phyloP scores from a whole-genome alignment of 2,329 filamentous ascomycete genomes.

The Alternaria tenuissima region DNA sequence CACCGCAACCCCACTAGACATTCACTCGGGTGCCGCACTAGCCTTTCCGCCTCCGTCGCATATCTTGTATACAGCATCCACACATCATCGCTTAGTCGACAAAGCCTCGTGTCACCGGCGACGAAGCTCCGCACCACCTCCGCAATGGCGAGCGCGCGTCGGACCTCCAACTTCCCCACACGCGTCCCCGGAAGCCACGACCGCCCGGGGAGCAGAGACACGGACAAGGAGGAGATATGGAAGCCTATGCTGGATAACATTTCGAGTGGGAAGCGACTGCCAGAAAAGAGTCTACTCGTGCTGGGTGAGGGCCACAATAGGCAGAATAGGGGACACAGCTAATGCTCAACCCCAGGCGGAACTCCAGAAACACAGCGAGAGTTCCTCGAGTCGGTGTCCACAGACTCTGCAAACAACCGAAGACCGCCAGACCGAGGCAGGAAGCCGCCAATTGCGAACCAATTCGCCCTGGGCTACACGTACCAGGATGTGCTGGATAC shows the following conservation, averaged over 20 bases:
- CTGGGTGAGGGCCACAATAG: slow-evolving; percentile 66
- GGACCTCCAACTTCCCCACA: slow-evolving; percentile 42
- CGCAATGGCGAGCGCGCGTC: slow-evolving; percentile 48
- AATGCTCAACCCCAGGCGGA: slow-evolving; percentile 65
- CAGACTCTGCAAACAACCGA: slow-evolving; percentile 50
- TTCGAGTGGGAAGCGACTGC: slow-evolving; percentile 86
- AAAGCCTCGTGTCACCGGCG: slow-evolving; percentile 8
- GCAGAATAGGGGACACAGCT: slow-evolving; percentile 25
- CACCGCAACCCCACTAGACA: slow-evolving; percentile 31
- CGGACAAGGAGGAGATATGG: slow-evolving; percentile 86
- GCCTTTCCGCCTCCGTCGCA: slow-evolving; percentile 9
- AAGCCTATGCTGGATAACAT: slow-evolving; percentile 90
- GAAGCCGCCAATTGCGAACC: slow-evolving; percentile 84
- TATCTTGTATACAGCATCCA: neutral
- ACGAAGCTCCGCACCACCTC: slow-evolving; percentile 34
- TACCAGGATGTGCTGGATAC: slow-evolving; percentile 94
- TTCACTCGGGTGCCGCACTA: slow-evolving; percentile 22
- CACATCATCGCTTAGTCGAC: neutral
- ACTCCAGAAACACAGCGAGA: slow-evolving; percentile 84
- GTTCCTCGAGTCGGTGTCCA: slow-evolving; percentile 69
- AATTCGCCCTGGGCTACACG: slow-evolving; percentile 91
- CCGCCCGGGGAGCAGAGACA: slow-evolving; percentile 65
- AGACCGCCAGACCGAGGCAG: slow-evolving; percentile 62
- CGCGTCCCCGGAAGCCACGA: slow-evolving; percentile 33
- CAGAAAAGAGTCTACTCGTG: slow-evolving; percentile 90